Evolutionary conservation across 345 rosid species (phyloP).

Genomic region (Sisymbrium altissimum): DNA sequence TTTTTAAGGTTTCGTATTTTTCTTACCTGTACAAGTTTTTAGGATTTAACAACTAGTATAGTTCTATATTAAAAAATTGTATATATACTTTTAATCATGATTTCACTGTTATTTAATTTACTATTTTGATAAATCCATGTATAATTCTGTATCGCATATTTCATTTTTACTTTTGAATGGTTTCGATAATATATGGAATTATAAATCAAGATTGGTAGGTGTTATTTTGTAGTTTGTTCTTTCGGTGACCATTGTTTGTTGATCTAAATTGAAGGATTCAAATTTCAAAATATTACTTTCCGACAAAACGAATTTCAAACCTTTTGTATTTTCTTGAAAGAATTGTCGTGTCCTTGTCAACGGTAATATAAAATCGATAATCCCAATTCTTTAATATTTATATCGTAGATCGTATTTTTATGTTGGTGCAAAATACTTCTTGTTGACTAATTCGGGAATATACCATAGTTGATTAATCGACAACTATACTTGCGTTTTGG

Average conservation of each 20-base stretch:
- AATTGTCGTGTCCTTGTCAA: conserved; percentile 14
- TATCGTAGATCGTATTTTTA: neutral
- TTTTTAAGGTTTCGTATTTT: neutral
- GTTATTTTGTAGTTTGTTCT: neutral
- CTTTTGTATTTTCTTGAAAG: neutral
- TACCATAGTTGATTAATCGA: neutral
- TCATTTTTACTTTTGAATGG: neutral
- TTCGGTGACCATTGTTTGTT: neutral
- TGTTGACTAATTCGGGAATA: neutral
- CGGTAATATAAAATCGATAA: conserved; percentile 6
- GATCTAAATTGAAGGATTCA: conserved; percentile 19
- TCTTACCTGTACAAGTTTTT: neutral
- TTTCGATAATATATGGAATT: neutral
- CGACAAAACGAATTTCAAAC: conserved; percentile 20
- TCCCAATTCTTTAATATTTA: neutral
- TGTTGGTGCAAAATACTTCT: conserved; percentile 1
- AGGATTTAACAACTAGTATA: neutral
- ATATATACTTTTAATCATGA: neutral
- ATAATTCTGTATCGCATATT: neutral
- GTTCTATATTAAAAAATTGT: neutral
- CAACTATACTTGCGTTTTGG: neutral
- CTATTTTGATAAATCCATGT: neutral
- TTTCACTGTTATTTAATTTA: neutral
- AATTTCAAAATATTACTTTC: conserved; percentile 26
- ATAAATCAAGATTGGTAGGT: neutral